A percentile compares a stretch with the other conserved stretches of the same genome.
Evolutionary conservation across 179 eudicot genomes (phyloP).

Genomic region (Camellia oleifera): DNA sequence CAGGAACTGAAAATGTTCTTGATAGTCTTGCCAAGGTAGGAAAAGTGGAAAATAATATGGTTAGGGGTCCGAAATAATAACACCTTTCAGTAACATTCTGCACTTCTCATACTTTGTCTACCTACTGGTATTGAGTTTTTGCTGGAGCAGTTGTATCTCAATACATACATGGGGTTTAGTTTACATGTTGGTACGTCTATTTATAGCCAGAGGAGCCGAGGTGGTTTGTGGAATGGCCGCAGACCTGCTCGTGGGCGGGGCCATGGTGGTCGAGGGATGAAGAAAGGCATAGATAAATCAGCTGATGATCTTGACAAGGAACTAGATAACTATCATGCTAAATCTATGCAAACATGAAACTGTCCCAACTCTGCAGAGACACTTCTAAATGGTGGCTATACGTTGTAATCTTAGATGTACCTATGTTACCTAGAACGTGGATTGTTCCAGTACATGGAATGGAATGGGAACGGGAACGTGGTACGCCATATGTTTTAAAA

Average conservation of each 20-base stretch:
- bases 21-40: neutral
- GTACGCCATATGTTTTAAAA: too few relatives aligned
- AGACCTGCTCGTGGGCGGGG: slow-evolving; percentile 42
- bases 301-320: slow-evolving; percentile 93
- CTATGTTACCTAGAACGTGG: too few relatives aligned
- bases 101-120: neutral
- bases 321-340: slow-evolving; percentile 76
- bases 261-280: slow-evolving; percentile 28
- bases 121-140: neutral
- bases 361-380: neutral
- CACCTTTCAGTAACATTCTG: neutral
- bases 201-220: slow-evolving; percentile 56
- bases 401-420: neutral
- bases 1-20: too few relatives aligned
- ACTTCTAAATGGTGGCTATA: neutral
- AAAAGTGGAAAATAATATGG: neutral
- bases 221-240: slow-evolving; percentile 43
- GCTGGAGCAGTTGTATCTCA: neutral
- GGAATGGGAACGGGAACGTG: too few relatives aligned
- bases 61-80: too few relatives aligned
- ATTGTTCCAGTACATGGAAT: too few relatives aligned
- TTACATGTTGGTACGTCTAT: neutral
- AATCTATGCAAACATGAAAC: slow-evolving; percentile 63
- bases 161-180: neutral
- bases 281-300: slow-evolving; percentile 48